Percentiles rank a stretch among this genome's conserved stretches.
Conservation (phyloP, 306 rosid genomes). For the Lathyrus tuberosus region DNA sequence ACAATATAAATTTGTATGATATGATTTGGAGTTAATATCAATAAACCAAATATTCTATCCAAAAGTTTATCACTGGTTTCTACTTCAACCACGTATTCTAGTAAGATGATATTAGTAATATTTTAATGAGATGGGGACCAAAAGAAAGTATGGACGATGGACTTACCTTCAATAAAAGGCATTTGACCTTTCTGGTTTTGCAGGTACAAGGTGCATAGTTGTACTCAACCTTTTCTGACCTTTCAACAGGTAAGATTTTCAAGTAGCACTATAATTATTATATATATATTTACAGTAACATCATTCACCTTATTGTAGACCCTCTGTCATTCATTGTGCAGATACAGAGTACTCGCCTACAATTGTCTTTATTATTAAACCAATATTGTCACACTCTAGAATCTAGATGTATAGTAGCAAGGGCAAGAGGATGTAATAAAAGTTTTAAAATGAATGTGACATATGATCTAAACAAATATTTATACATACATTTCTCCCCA, state of each 20-base stretch:
- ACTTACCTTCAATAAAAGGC: constrained; percentile 29
- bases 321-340: no score
- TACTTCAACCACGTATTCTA: no score
- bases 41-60: neutral
- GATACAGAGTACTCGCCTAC: no score
- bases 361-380: no score
- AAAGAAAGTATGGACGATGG: neutral
- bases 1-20: neutral
- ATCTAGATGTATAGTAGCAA: no score
- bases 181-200: neutral
- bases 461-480: no score
- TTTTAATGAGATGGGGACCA: neutral
- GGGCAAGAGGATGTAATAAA: no score
- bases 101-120: no score
- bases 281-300: neutral
- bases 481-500: no score
- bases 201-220: neutral
- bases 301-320: constrained; percentile 2
- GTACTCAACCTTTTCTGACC: neutral
- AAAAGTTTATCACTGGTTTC: neutral
- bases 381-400: no score
- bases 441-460: no score
- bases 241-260: constrained; percentile 11
- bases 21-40: neutral
- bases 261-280: neutral